Conservation (phyloP, 2,329 filamentous ascomycete genomes). For the Aspergillus novofumigatus region DNA sequence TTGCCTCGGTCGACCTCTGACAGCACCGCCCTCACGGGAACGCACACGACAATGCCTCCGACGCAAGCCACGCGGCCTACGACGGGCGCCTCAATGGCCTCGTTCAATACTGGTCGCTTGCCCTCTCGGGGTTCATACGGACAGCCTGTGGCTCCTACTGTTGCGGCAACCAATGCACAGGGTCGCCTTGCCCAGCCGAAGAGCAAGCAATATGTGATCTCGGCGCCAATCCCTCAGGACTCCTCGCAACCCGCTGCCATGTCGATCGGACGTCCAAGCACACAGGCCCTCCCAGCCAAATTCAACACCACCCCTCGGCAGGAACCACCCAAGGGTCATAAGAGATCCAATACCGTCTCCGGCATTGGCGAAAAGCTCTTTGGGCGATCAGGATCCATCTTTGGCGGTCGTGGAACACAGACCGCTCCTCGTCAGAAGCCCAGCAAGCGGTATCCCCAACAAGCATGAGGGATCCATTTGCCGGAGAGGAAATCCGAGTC, state of each 20-base stretch:
- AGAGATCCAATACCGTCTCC: slow-evolving; percentile 70
- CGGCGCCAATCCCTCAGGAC: slow-evolving; percentile 59
- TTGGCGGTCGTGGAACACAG: slow-evolving; percentile 53
- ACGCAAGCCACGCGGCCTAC: slow-evolving; percentile 59
- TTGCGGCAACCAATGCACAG: slow-evolving; percentile 83
- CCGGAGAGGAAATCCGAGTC: slow-evolving; percentile 55
- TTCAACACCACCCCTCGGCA: slow-evolving; percentile 54
- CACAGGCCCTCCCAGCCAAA: slow-evolving; percentile 53
- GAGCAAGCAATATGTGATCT: slow-evolving; percentile 67
- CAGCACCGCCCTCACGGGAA: slow-evolving; percentile 50
- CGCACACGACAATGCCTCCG: slow-evolving; percentile 32
- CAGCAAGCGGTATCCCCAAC: slow-evolving; percentile 79
- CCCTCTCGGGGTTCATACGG: slow-evolving; percentile 79
- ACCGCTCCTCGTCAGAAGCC: slow-evolving; percentile 42
- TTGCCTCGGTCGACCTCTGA: slow-evolving; percentile 54
- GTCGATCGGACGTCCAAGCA: slow-evolving; percentile 59
- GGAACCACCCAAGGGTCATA: slow-evolving; percentile 52
- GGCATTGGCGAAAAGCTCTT: slow-evolving; percentile 81
- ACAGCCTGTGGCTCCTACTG: slow-evolving; percentile 78
- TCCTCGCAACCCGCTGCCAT: slow-evolving; percentile 46
- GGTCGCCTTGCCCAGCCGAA: slow-evolving; percentile 83
- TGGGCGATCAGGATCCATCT: slow-evolving; percentile 76
- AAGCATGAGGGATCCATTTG: slow-evolving; percentile 75
- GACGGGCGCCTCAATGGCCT: slow-evolving; percentile 77
- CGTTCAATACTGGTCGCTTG: slow-evolving; percentile 56